These are phyloP conservation scores for Blastomyces emzantsi DNA, from an alignment of 2,329 filamentous ascomycete genomes.

Conservation along the genomic window DNA sequence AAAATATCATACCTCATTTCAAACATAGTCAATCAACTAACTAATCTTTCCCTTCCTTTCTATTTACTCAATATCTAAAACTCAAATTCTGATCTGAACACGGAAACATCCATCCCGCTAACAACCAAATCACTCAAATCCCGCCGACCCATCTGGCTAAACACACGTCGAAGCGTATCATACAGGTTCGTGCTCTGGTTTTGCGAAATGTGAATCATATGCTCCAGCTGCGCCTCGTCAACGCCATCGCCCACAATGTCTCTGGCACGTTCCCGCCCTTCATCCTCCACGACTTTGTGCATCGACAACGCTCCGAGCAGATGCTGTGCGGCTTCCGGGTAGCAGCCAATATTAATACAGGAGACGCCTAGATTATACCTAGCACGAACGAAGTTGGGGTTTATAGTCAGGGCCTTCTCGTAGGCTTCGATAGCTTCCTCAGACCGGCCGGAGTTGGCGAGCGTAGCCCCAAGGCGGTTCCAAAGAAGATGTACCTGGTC, in stretches of 20 bases:
- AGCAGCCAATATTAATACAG: slow-evolving; percentile 96
- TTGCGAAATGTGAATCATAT: slow-evolving; percentile 68
- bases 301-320: slow-evolving; percentile 85
- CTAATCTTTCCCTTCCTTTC: not conserved
- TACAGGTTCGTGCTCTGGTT: slow-evolving; percentile 96
- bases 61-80: slow-evolving; percentile 45
- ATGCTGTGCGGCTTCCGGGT: slow-evolving; percentile 85
- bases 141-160: slow-evolving; percentile 84
- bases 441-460: slow-evolving; percentile 85
- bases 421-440: slow-evolving; percentile 98
- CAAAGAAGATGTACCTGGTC: slow-evolving; percentile 88
- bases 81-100: slow-evolving; percentile 84
- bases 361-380: slow-evolving; percentile 94
- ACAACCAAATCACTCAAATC: slow-evolving; percentile 84
- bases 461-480: slow-evolving; percentile 92
- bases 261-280: slow-evolving; percentile 71
- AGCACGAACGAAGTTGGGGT: slow-evolving; percentile 93
- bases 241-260: slow-evolving; percentile 61
- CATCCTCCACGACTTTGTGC: slow-evolving; percentile 87
- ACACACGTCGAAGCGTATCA: slow-evolving; percentile 89
- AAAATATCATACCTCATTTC: not conserved
- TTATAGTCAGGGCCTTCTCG: slow-evolving; percentile 78
- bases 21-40: not conserved
- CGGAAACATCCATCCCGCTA: slow-evolving; percentile 79
- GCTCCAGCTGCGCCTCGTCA: slow-evolving; percentile 65